A percentile compares a stretch with the other conserved stretches of the same genome.
phyloP scores from a whole-genome alignment of 2,329 filamentous ascomycete species.

The Intubia oerlemansii region DNA sequence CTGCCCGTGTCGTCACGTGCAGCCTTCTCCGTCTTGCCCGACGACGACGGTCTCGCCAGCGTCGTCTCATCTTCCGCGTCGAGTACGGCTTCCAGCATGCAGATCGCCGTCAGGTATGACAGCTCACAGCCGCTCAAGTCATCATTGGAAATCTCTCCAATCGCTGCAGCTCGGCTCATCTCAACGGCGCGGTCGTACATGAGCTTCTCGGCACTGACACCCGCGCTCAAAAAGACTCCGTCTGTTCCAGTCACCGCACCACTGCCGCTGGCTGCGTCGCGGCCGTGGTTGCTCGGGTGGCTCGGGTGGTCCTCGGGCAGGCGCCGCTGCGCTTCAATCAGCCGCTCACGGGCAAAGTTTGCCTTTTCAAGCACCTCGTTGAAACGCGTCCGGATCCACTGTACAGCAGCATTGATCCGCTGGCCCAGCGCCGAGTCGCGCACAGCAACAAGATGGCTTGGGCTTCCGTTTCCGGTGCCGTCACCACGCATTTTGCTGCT shows the following conservation, averaged over 20 bases:
- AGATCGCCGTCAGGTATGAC: slow-evolving; percentile 79
- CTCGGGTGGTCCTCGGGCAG: slow-evolving; percentile 70
- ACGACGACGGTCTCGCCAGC: slow-evolving; percentile 16
- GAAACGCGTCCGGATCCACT: slow-evolving; percentile 86
- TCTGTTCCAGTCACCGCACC: slow-evolving; percentile 43
- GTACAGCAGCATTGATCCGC: slow-evolving; percentile 80
- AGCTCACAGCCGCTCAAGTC: slow-evolving; percentile 77
- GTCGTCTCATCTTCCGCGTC: slow-evolving; percentile 67
- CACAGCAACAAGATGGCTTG: slow-evolving; percentile 13
- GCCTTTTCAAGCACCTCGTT: slow-evolving; percentile 96
- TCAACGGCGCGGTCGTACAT: slow-evolving; percentile 97
- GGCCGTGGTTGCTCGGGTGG: slow-evolving; percentile 54
- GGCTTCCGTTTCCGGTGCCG: slow-evolving; percentile 11
- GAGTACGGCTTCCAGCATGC: slow-evolving; percentile 85
- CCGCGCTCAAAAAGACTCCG: slow-evolving; percentile 65
- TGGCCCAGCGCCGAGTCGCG: slow-evolving; percentile 32
- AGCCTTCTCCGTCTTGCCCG: slow-evolving; percentile 18
- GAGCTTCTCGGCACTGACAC: slow-evolving; percentile 83
- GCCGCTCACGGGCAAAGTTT: slow-evolving; percentile 73
- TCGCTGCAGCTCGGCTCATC: slow-evolving; percentile 86
- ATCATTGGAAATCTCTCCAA: slow-evolving; percentile 86
- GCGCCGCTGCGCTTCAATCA: slow-evolving; percentile 67
- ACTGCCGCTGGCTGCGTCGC: slow-evolving; percentile 18
- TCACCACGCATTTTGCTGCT: slow-evolving; percentile 52
- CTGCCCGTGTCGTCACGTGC: slow-evolving; percentile 19